These are phyloP conservation scores for Leishmania gerbilli DNA, from an alignment of 208 protist species.

Conservation along the genomic window DNA sequence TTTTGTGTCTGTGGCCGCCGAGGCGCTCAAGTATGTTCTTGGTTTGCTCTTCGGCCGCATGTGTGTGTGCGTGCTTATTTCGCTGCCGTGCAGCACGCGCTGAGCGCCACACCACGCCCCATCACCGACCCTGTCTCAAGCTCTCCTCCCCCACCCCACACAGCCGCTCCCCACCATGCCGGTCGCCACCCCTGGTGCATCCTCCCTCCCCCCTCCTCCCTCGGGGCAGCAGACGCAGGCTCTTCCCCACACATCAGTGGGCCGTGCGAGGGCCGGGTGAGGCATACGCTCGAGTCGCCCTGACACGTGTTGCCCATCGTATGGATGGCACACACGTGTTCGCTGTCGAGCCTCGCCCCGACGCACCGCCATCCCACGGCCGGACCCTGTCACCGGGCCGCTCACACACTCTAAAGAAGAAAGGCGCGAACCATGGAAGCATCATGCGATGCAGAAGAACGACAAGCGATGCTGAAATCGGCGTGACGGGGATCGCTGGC, in stretches of 20 bases:
- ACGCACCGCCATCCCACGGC: not conserved
- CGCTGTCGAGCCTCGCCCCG: no score
- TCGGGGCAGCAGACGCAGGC: no score
- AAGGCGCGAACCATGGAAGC: not conserved
- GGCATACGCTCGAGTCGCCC: no score
- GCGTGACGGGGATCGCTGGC: not conserved
- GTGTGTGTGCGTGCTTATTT: not conserved
- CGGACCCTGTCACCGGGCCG: not conserved
- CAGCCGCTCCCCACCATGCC: not conserved
- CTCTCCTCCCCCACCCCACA: not conserved
- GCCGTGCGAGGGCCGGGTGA: no score
- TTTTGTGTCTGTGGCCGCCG: not conserved
- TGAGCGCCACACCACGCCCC: not conserved
- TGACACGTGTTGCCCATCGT: no score
- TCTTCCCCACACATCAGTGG: not conserved
- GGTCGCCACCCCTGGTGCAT: no score
- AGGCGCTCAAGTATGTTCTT: not conserved
- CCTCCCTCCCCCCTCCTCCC: no score
- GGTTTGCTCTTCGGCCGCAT: not conserved
- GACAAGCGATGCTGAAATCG: not conserved
- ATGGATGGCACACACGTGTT: no score
- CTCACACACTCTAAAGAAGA: not conserved
- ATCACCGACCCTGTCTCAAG: not conserved
- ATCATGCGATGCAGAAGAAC: not conserved
- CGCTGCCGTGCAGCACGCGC: not conserved